A percentile compares a stretch with the other conserved stretches of the same genome.
These are phyloP conservation scores for Cerrena zonata DNA, from an alignment of 1,284 basidiomycete species.

Conservation along the genomic window DNA sequence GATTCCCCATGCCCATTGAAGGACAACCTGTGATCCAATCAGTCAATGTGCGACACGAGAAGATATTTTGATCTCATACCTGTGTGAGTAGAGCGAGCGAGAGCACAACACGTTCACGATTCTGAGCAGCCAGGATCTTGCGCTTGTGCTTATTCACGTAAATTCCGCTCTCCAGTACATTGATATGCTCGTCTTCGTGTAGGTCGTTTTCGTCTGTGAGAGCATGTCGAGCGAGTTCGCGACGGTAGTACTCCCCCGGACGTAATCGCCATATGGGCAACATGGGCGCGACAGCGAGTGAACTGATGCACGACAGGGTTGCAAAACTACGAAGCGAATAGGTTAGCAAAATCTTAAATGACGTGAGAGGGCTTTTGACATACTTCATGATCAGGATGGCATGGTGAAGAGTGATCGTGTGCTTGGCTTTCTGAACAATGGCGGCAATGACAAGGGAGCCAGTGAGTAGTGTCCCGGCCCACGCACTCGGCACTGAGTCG, in stretches of 20 bases:
- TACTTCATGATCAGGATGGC: slow-evolving; percentile 26
- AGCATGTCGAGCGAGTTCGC: slow-evolving; percentile 17
- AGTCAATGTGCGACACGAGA: no score
- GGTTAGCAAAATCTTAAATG: neutral
- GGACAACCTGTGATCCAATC: slow-evolving; percentile 22
- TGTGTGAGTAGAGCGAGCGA: slow-evolving; percentile 26
- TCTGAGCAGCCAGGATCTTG: slow-evolving; percentile 20
- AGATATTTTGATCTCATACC: slow-evolving; percentile 8
- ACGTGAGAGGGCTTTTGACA: slow-evolving; percentile 3
- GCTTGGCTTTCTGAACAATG: slow-evolving; percentile 21
- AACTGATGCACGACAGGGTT: slow-evolving; percentile 28
- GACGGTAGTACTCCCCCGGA: slow-evolving; percentile 19
- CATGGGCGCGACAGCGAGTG: slow-evolving; percentile 24
- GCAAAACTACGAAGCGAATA: slow-evolving; percentile 20
- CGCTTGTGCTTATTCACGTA: slow-evolving; percentile 14
- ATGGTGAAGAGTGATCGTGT: slow-evolving; percentile 24
- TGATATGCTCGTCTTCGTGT: neutral
- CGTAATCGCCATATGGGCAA: slow-evolving; percentile 25
- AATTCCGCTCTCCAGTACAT: slow-evolving; percentile 8
- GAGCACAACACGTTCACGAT: slow-evolving; percentile 19
- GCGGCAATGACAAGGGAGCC: slow-evolving; percentile 25
- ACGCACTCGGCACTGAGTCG: slow-evolving; percentile 26
- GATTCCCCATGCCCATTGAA: slow-evolving; percentile 29
- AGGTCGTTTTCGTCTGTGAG: slow-evolving; percentile 13
- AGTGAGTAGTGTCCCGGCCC: slow-evolving; percentile 27